A percentile compares a stretch with the other conserved stretches of the same genome.
Evolutionary conservation across 2,329 filamentous ascomycete species (phyloP).

Genomic region (Aspergillus quadrilineatus): DNA sequence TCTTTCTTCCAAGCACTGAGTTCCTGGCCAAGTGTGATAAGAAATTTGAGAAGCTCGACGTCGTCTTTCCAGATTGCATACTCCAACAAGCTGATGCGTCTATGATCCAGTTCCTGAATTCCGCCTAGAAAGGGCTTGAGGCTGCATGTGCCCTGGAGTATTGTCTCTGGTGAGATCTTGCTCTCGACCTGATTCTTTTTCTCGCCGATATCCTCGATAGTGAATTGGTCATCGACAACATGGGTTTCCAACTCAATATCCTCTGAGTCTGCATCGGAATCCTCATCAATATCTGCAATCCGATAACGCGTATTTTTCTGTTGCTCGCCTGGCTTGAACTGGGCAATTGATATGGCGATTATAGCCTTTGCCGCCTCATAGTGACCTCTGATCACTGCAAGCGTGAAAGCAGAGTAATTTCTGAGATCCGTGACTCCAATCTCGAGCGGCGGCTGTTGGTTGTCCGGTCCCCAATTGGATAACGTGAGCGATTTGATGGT

Average conservation of each 20-base stretch:
- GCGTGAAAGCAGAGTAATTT: constrained; percentile 61
- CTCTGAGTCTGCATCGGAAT: constrained; percentile 20
- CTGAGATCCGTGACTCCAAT: constrained; percentile 59
- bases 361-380: constrained; percentile 63
- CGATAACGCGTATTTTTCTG: constrained; percentile 43
- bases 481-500: constrained; percentile 50
- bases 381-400: constrained; percentile 68
- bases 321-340: constrained; percentile 62
- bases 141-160: constrained; percentile 49
- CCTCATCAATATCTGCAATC: constrained; percentile 42
- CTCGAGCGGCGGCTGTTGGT: constrained; percentile 60
- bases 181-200: constrained; percentile 69
- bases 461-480: constrained; percentile 41
- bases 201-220: constrained; percentile 72
- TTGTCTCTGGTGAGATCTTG: constrained; percentile 52
- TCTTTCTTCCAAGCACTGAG: constrained; percentile 15
- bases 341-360: constrained; percentile 67
- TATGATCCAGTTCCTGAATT: not conserved
- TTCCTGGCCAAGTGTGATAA: constrained; percentile 54
- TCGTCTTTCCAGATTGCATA: constrained; percentile 58
- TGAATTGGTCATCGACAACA: constrained; percentile 66
- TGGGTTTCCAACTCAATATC: constrained; percentile 44
- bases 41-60: constrained; percentile 52
- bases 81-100: constrained; percentile 29
- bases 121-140: constrained; percentile 26